These are phyloP conservation scores for Candida xiaguanensis DNA, from an alignment of 805 yeast species.

Conservation along the genomic window DNA sequence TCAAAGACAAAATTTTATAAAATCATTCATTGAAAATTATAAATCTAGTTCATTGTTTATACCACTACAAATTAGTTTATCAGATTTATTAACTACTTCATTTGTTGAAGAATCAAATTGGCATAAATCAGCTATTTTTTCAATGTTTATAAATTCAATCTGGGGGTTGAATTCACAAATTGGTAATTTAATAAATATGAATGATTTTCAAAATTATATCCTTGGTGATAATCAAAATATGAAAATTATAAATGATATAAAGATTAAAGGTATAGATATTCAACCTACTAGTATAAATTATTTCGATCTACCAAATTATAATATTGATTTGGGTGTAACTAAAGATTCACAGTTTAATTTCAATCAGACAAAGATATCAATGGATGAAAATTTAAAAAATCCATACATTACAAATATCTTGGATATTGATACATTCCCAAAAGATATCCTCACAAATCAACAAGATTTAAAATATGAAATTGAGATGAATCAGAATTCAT, in stretches of 20 bases:
- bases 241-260: slow-evolving; percentile 44
- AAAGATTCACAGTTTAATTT: background rate
- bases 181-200: slow-evolving; percentile 33
- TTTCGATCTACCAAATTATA: slow-evolving; percentile 1
- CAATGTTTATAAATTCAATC: slow-evolving; percentile 28
- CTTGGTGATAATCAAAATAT: slow-evolving; percentile 41
- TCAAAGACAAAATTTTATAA: slow-evolving; percentile 38
- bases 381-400: slow-evolving; percentile 8
- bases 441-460: slow-evolving; percentile 10
- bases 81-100: slow-evolving; percentile 5
- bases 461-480: slow-evolving; percentile 10
- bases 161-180: slow-evolving; percentile 40
- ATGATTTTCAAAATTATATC: slow-evolving; percentile 39
- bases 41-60: slow-evolving; percentile 51
- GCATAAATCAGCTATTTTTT: slow-evolving; percentile 17
- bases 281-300: background rate
- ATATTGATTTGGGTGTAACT: background rate
- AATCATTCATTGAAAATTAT: slow-evolving; percentile 42
- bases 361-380: slow-evolving; percentile 7
- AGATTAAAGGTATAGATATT: slow-evolving; percentile 11
- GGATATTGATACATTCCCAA: slow-evolving; percentile 27
- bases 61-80: slow-evolving; percentile 48
- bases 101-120: slow-evolving; percentile 14
- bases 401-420: slow-evolving; percentile 18
- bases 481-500: slow-evolving; percentile 24